phyloP scores from a whole-genome alignment of 345 rosid genomes.

The Psidium guajava region DNA sequence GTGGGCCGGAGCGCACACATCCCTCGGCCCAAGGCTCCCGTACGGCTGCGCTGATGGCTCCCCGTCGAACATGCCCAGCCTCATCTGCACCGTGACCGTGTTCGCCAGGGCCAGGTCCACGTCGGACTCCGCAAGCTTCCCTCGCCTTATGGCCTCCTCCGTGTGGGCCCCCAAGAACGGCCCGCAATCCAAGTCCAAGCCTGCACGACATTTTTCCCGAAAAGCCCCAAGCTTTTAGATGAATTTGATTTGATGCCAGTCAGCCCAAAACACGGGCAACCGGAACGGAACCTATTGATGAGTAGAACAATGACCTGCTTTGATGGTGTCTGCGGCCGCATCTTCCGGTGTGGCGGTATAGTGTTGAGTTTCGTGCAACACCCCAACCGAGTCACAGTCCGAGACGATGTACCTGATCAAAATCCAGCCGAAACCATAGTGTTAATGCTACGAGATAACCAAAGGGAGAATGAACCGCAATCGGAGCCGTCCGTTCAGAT shows the following conservation, averaged over 20 bases:
- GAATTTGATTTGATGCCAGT: neutral
- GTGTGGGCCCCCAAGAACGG: conserved; percentile 69
- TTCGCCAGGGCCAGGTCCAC: conserved; percentile 68
- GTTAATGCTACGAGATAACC: neutral
- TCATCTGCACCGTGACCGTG: conserved; percentile 78
- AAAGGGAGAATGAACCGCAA: neutral
- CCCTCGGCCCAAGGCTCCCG: conserved; percentile 65
- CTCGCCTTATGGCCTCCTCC: conserved; percentile 41
- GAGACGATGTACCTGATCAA: conserved; percentile 70
- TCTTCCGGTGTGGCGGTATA: conserved; percentile 71
- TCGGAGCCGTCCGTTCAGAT: neutral
- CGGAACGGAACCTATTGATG: neutral
- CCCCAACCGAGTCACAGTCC: conserved; percentile 83
- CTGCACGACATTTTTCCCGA: conserved; percentile 4
- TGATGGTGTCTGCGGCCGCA: conserved; percentile 69
- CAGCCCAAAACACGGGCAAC: neutral
- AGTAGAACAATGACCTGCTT: conserved; percentile 35
- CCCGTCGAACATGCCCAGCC: conserved; percentile 91
- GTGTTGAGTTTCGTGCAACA: conserved; percentile 62
- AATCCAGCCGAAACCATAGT: neutral
- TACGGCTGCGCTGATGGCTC: conserved; percentile 56
- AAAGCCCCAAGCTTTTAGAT: neutral
- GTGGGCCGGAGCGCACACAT: conserved; percentile 71
- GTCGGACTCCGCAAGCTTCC: conserved; percentile 34
- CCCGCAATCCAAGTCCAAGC: conserved; percentile 89